These are phyloP conservation scores for Venustampulla echinocandica DNA, from an alignment of 495 filamentous ascomycete species.

Conservation along the genomic window DNA sequence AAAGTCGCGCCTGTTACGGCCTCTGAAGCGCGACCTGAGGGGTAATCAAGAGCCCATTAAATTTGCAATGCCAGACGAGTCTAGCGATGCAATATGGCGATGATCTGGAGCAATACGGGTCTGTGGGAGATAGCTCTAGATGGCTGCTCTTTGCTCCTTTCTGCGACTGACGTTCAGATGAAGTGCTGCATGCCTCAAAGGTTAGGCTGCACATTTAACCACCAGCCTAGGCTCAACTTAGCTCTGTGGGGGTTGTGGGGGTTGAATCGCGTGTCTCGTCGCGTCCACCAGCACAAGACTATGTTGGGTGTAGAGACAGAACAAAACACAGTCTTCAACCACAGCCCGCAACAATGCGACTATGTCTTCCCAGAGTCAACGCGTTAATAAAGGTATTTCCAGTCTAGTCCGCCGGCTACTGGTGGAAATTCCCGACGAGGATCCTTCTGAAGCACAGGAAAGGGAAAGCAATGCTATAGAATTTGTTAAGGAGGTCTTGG, in stretches of 20 bases:
- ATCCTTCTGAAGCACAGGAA: constrained; percentile 40
- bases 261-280: constrained; percentile 3
- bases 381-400: constrained; percentile 45
- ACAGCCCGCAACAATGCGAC: constrained; percentile 27
- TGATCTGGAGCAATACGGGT: constrained; percentile 9
- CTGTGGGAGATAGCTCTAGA: constrained; percentile 15
- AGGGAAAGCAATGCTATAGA: constrained; percentile 43
- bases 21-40: constrained; percentile 15
- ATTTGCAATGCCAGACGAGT: constrained; percentile 9
- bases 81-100: constrained; percentile 12
- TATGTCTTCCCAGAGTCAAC: constrained; percentile 36
- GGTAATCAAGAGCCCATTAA: constrained; percentile 16
- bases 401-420: constrained; percentile 47
- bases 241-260: neutral
- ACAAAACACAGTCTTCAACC: neutral
- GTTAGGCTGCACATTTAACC: too few relatives aligned
- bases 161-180: constrained; percentile 9
- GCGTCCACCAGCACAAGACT: neutral
- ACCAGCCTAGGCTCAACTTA: neutral
- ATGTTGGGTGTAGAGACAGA: neutral
- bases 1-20: constrained; percentile 23
- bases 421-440: constrained; percentile 38
- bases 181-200: neutral
- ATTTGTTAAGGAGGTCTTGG: constrained; percentile 39
- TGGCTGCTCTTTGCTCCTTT: neutral